Conservation (phyloP, 116 monocot genomes). For the Papilionanthe hybrid region DNA sequence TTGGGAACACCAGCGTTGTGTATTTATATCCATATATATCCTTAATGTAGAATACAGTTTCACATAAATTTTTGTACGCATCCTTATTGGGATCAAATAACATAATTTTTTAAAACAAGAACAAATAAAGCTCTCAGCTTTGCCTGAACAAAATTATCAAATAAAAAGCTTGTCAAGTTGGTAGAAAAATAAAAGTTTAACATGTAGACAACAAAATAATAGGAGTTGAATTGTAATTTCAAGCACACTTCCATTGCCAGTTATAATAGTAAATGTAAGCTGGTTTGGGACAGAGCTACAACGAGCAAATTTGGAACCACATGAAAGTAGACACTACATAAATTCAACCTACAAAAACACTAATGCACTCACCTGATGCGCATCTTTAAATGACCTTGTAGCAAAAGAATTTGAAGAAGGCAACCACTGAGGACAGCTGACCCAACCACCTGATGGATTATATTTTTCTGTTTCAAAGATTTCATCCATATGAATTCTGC, state of each 20-base stretch:
- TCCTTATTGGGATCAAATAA: too few species aligned
- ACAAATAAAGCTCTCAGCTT: too few species aligned
- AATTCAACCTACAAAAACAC: background rate
- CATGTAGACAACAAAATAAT: background rate
- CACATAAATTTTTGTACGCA: too few species aligned
- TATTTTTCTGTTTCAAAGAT: conserved; percentile 69
- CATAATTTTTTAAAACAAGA: too few species aligned
- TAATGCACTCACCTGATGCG: conserved; percentile 33
- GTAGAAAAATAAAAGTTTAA: background rate
- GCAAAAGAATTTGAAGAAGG: conserved; percentile 16
- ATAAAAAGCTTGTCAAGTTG: background rate
- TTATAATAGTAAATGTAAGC: background rate
- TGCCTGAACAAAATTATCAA: too few species aligned
- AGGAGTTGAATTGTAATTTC: background rate
- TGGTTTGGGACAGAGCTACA: background rate
- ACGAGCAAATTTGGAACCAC: background rate
- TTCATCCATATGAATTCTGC: conserved; percentile 49
- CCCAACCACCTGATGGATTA: conserved; percentile 59
- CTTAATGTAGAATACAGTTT: too few species aligned
- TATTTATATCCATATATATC: too few species aligned
- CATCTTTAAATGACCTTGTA: conserved; percentile 5
- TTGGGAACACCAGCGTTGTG: too few species aligned
- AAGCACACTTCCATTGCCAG: background rate
- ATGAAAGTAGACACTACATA: background rate
- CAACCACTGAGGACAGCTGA: conserved; percentile 17